Base-by-base conservation (phyloP, 306 rosid species). In the Styphnolobium japonicum region DNA sequence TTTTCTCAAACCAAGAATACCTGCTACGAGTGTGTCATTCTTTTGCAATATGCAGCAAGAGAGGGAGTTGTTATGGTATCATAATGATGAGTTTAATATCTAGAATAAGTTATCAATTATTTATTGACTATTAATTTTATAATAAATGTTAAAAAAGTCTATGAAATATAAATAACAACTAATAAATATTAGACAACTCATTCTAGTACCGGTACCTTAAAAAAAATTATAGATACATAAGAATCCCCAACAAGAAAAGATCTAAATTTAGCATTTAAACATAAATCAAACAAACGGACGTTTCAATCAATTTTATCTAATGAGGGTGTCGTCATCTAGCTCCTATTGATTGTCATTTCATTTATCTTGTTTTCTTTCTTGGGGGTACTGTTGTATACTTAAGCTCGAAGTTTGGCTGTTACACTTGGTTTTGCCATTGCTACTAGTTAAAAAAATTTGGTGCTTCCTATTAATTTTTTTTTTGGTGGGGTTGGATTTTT, bases 351-450 rank as follows among this genome's bases (percentile, higher is more conserved):
- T 10, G 27, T 21, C 51, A 12, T 72, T 40, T 8, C 16, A 37
- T 56, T 39, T 56, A 71, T 67, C 61, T n/a, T 18, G 56, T 61
- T 16, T 15, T 39, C 40, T 69, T 76, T 53, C 31, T 73, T 40
- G 36, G 67, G 25, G 80, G 15, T 53, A 79, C 21, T 62, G 86
- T 45, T 77, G 90, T 80, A 60, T 67, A 76, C 45, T 80, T 82
- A 78, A 84, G 76, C 29, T 52, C n/a, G 67, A 53, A 55, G 73
- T 73, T 79, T 53, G 76, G 81, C 78, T 80, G 87, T 83, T 87
- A 63, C 74, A 31, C 67, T 68, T 83, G 78, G 67, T 77, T 88
- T 84, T 75, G n/a, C 80, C 75, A 82, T 79, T 75, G 83, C 67
- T 36, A 7, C 15, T 7, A 60, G 16, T 14, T 11, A 52, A 31